phyloP scores from a whole-genome alignment of 2,329 filamentous ascomycete species.

The Talaromyces amestolkiae region DNA sequence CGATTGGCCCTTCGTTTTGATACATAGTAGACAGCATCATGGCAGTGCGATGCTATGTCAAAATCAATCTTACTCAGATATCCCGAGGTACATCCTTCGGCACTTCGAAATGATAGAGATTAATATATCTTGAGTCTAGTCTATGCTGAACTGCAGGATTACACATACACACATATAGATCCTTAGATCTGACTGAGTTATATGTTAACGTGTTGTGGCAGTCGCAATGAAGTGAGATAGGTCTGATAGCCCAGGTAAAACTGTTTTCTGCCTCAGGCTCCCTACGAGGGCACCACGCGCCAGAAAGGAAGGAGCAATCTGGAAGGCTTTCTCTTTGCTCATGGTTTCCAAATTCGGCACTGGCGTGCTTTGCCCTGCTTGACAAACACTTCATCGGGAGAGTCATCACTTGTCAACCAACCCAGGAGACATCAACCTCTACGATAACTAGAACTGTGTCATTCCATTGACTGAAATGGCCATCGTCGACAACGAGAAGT shows the following conservation, averaged over 20 bases:
- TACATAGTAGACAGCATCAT: neutral
- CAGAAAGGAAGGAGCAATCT: neutral
- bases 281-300: neutral
- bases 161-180: too few relatives aligned
- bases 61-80: too few relatives aligned
- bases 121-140: too few relatives aligned
- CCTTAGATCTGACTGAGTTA: too few relatives aligned
- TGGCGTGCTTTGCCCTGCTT: neutral
- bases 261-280: neutral
- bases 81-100: too few relatives aligned
- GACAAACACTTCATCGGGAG: neutral
- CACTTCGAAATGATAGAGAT: too few relatives aligned
- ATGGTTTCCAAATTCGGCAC: neutral
- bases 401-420: neutral
- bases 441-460: neutral
- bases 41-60: too few relatives aligned
- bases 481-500: neutral
- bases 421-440: neutral
- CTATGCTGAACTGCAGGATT: too few relatives aligned
- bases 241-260: neutral
- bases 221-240: too few relatives aligned
- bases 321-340: neutral
- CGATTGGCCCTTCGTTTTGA: neutral
- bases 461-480: neutral
- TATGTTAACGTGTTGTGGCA: too few relatives aligned